Conservation (phyloP, 73 alveolate genomes). For the Symbiodinium natans region DNA sequence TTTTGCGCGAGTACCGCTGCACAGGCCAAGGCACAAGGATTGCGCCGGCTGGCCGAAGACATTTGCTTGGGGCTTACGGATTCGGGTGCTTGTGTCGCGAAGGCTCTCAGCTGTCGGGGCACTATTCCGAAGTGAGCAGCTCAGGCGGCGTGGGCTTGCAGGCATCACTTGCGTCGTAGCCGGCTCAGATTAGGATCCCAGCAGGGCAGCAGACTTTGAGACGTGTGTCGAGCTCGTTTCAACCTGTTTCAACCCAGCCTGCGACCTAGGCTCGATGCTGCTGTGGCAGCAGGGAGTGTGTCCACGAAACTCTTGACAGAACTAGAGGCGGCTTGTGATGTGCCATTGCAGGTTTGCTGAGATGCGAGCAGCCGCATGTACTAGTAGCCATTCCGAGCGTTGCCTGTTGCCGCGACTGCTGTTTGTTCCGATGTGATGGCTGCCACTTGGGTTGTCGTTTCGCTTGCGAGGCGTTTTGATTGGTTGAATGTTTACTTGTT, state of each 20-base stretch:
- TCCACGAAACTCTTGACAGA: constrained; percentile 1
- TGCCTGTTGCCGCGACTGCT: neutral
- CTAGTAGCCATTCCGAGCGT: neutral
- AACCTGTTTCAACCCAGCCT: neutral
- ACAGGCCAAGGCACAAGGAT: constrained; percentile 22
- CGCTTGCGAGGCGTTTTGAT: too few species aligned
- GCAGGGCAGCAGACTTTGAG: too few species aligned
- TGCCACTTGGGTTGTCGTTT: too few species aligned
- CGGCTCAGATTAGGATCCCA: neutral
- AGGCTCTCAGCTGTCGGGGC: neutral
- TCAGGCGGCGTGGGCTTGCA: constrained; percentile 5
- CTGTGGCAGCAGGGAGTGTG: constrained; percentile 22
- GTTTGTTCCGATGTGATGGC: too few species aligned
- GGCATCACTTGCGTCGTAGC: neutral
- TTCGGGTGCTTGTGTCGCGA: too few species aligned
- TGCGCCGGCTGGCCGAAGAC: constrained; percentile 21
- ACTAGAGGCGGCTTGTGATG: neutral
- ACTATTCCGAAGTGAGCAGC: too few species aligned
- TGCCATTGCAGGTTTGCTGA: too few species aligned
- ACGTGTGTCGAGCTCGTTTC: too few species aligned
- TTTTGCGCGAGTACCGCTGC: too few species aligned
- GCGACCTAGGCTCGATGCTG: neutral
- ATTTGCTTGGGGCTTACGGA: neutral
- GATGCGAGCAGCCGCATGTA: neutral
- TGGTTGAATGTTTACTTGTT: too few species aligned